Evolutionary conservation across 495 filamentous ascomycete species (phyloP).

Genomic region (Penicillium pancosmium): DNA sequence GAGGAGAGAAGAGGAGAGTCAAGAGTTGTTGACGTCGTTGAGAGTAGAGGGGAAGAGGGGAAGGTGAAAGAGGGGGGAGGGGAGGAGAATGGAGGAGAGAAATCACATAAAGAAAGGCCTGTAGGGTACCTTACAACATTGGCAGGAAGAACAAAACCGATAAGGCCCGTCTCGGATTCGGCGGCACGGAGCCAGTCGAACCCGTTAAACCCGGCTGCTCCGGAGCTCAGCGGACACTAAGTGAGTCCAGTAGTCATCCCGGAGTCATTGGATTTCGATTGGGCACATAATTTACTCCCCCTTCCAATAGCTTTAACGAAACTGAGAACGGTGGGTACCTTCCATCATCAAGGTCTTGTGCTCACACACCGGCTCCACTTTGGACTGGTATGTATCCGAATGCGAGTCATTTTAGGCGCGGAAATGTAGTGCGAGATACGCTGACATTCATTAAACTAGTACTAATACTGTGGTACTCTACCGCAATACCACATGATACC

Average conservation of each 20-base stretch:
- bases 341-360: too few species aligned
- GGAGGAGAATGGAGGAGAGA: not conserved
- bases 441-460: too few species aligned
- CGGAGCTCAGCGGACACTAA: too few species aligned
- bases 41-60: not conserved
- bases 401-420: constrained; percentile 1
- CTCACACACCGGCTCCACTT: not conserved
- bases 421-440: not conserved
- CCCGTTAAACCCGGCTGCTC: too few species aligned
- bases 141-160: not conserved
- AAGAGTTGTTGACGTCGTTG: not conserved
- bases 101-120: not conserved
- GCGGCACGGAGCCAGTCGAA: not conserved
- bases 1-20: not conserved
- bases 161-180: not conserved
- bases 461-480: too few species aligned
- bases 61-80: not conserved
- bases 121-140: too few species aligned
- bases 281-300: too few species aligned
- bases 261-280: too few species aligned
- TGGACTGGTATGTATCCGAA: not conserved
- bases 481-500: too few species aligned
- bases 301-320: too few species aligned
- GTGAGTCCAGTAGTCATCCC: too few species aligned
- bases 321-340: too few species aligned